Percentiles rank a stretch among this genome's conserved stretches.
phyloP scores from a whole-genome alignment of 331 rosid genomes.

The Malus hybrid region DNA sequence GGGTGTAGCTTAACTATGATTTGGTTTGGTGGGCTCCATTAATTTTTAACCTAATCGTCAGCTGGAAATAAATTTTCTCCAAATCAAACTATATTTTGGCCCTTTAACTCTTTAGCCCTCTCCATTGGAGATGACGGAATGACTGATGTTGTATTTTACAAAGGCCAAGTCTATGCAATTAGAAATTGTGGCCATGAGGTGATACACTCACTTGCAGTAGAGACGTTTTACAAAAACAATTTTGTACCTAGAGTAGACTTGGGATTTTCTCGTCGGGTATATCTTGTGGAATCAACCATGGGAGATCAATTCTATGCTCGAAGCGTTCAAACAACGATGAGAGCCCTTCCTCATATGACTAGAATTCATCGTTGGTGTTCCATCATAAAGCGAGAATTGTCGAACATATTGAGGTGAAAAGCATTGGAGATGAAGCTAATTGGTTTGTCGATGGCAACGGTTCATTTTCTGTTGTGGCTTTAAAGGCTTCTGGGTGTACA shows the following conservation, averaged over 20 bases:
- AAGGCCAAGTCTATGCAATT: not conserved
- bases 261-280: not conserved
- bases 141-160: not conserved
- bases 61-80: no score
- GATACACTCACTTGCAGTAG: no score
- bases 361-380: not conserved
- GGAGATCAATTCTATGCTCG: no score
- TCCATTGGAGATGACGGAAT: no score
- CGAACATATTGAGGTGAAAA: not conserved
- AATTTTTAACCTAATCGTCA: no score
- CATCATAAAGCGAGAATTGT: not conserved
- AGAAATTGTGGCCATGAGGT: not conserved
- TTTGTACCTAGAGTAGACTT: not conserved
- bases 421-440: not conserved
- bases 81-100: no score
- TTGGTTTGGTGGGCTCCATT: no score
- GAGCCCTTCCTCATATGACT: no score
- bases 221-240: not conserved
- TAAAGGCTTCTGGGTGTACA: not conserved
- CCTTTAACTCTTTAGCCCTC: no score
- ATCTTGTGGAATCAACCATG: not conserved
- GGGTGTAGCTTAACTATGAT: no score
- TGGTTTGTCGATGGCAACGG: not conserved
- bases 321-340: not conserved
- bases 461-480: not conserved